Evolutionary conservation across 805 yeast species (phyloP).

Genomic region (Saturnispora quitensis): DNA sequence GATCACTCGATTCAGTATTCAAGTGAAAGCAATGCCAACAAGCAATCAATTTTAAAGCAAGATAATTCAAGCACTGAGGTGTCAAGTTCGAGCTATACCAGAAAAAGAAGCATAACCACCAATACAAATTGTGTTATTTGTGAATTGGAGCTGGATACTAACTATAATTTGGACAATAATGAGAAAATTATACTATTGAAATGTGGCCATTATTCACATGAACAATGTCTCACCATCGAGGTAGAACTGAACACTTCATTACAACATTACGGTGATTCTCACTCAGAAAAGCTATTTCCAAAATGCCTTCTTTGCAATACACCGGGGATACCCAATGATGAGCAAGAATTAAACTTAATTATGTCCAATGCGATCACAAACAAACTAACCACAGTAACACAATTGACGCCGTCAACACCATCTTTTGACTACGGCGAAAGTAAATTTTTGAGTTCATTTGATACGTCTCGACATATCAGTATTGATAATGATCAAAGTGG

Average conservation of each 20-base stretch:
- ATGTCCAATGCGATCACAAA: constrained; percentile 11
- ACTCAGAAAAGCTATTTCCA: constrained; percentile 17
- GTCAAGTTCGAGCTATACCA: not conserved
- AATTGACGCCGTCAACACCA: not conserved
- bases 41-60: not conserved
- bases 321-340: constrained; percentile 19
- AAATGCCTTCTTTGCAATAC: constrained; percentile 19
- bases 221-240: constrained; percentile 42
- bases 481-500: not conserved
- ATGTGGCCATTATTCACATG: constrained; percentile 52
- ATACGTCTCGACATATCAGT: not conserved
- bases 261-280: constrained; percentile 1
- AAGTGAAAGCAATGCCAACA: not conserved
- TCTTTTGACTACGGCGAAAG: not conserved
- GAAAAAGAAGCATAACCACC: constrained; percentile 9
- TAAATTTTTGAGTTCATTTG: not conserved
- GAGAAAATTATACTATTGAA: constrained; percentile 36
- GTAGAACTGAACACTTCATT: constrained; percentile 21
- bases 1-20: not conserved
- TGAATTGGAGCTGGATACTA: constrained; percentile 39
- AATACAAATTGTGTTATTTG: constrained; percentile 29
- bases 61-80: not conserved
- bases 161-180: constrained; percentile 31
- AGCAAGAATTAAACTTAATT: constrained; percentile 14
- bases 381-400: not conserved